phyloP scores from a whole-genome alignment of 495 filamentous ascomycete species.

The Xylaria intraflava region DNA sequence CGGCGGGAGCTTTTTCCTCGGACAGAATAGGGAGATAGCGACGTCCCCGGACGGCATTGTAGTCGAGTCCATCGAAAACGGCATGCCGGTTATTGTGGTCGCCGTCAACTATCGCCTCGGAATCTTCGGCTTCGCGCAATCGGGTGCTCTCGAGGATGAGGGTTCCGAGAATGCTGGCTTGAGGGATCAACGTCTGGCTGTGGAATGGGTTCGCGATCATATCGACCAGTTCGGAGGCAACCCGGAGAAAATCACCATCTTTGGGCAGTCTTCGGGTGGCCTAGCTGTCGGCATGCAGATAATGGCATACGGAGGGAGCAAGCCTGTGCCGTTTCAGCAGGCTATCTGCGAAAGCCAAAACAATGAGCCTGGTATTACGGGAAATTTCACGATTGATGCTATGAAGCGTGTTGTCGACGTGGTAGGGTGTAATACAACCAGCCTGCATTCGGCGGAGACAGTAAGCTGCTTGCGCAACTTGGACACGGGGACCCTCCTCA shows the following conservation, averaged over 20 bases:
- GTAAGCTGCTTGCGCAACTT: conserved; percentile 49
- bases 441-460: conserved; percentile 31
- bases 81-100: conserved; percentile 37
- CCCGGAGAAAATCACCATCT: conserved; percentile 45
- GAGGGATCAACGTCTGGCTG: conserved; percentile 49
- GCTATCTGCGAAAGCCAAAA: conserved; percentile 24
- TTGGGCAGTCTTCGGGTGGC: conserved; percentile 50
- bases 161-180: conserved; percentile 45
- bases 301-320: conserved; percentile 31
- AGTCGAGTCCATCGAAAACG: conserved; percentile 34
- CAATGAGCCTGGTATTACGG: conserved; percentile 25
- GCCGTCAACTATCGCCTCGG: conserved; percentile 42
- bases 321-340: conserved; percentile 31
- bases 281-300: conserved; percentile 38
- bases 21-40: conserved; percentile 30
- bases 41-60: conserved; percentile 39
- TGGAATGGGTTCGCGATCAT: conserved; percentile 53
- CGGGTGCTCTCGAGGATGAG: conserved; percentile 21
- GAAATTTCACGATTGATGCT: conserved; percentile 20
- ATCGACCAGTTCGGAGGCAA: conserved; percentile 56
- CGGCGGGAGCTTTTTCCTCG: conserved; percentile 33
- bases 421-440: conserved; percentile 44
- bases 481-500: conserved; percentile 44
- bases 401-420: conserved; percentile 34
- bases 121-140: conserved; percentile 25